Evolutionary conservation across 345 rosid species (phyloP).

Genomic region (Sonneratia caseolaris): DNA sequence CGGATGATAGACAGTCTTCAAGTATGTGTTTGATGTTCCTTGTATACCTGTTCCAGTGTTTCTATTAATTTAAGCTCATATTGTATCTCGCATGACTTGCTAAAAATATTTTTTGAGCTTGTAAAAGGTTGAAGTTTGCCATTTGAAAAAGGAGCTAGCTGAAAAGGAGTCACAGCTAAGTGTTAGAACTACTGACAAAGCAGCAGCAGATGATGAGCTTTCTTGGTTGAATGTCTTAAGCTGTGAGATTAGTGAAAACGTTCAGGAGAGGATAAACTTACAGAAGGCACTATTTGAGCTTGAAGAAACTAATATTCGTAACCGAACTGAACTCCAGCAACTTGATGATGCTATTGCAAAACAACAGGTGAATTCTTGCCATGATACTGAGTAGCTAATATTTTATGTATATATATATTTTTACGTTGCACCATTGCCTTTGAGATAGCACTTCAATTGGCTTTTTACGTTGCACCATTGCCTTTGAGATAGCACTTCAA

Average conservation of each 20-base stretch:
- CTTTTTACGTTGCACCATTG: not conserved
- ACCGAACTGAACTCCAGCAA: slow-evolving; percentile 68
- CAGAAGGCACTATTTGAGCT: slow-evolving; percentile 89
- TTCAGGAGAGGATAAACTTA: slow-evolving; percentile 83
- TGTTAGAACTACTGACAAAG: slow-evolving; percentile 62
- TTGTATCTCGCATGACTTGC: not conserved
- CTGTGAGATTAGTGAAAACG: slow-evolving; percentile 91
- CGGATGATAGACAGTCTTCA: slow-evolving; percentile 95
- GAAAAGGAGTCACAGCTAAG: slow-evolving; percentile 71
- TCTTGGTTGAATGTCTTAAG: slow-evolving; percentile 83
- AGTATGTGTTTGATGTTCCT: slow-evolving; percentile 25
- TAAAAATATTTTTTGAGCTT: slow-evolving; percentile 12
- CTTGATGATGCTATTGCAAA: slow-evolving; percentile 81
- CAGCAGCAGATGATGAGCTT: slow-evolving; percentile 74
- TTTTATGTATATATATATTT: too few species aligned
- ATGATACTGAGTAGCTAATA: too few species aligned
- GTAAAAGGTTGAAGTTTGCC: slow-evolving; percentile 65
- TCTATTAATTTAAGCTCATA: not conserved
- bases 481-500: not conserved
- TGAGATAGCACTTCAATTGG: not conserved
- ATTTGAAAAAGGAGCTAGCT: slow-evolving; percentile 71
- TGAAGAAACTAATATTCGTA: slow-evolving; percentile 76
- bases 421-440: not conserved
- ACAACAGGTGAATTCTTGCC: slow-evolving; percentile 44
- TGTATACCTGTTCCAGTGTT: slow-evolving; percentile 9